A percentile compares a stretch with the other conserved stretches of the same genome.
These are phyloP conservation scores for Aphanomyces astaci DNA, from an alignment of 352 stramenopile genomes.

Conservation along the genomic window DNA sequence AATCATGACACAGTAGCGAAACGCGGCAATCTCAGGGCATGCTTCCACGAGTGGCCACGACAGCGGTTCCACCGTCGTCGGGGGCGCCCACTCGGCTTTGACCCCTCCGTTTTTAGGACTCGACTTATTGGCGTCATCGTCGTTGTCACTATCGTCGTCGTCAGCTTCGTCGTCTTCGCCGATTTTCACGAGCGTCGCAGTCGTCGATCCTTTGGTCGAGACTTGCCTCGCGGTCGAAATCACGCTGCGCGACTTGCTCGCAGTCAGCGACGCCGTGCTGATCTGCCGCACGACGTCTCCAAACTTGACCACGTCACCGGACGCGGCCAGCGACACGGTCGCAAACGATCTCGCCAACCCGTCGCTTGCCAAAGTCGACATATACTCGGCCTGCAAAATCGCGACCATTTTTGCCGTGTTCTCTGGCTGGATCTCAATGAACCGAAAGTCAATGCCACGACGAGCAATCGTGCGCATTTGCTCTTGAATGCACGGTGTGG, in stretches of 20 bases:
- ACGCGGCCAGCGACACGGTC: conserved; percentile 23
- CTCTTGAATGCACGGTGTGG: conserved; percentile 28
- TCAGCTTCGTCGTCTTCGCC: background rate
- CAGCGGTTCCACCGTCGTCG: conserved; percentile 1
- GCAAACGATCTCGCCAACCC: conserved; percentile 25
- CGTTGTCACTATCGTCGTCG: background rate
- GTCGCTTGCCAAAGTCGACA: background rate
- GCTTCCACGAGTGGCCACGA: conserved; percentile 23
- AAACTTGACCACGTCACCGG: conserved; percentile 24
- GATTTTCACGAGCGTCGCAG: background rate
- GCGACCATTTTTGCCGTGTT: conserved; percentile 31
- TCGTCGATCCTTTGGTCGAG: background rate
- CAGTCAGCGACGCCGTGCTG: conserved; percentile 27
- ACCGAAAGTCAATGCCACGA: conserved; percentile 36
- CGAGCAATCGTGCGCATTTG: conserved; percentile 31
- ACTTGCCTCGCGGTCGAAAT: conserved; percentile 16
- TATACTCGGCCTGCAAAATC: conserved; percentile 30
- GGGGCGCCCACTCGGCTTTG: conserved; percentile 13
- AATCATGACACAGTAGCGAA: conserved; percentile 28
- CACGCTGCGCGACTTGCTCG: conserved; percentile 28
- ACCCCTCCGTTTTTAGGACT: background rate
- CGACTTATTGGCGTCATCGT: background rate
- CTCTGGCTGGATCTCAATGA: conserved; percentile 29
- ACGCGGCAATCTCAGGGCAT: conserved; percentile 11
- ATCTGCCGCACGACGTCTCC: conserved; percentile 18